Conservation (phyloP, 2,329 filamentous ascomycete genomes). For the Fusarium drepaniforme region DNA sequence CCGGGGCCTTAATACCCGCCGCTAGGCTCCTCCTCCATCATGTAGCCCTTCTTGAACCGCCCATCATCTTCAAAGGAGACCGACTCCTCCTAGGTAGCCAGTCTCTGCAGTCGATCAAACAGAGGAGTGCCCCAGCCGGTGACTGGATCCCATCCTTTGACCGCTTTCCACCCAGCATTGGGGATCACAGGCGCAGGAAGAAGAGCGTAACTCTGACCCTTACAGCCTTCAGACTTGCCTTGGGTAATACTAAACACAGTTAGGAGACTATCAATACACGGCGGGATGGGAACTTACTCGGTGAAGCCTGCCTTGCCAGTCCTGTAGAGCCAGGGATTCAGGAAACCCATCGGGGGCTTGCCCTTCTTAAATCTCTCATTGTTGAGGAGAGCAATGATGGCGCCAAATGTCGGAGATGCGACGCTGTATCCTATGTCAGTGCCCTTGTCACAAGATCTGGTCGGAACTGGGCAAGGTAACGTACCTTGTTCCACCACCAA, state of each 20-base stretch:
- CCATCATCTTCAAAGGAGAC: not conserved
- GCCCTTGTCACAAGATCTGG: not conserved
- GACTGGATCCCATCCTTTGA: conserved; percentile 52
- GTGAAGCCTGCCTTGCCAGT: conserved; percentile 48
- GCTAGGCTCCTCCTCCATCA: not conserved
- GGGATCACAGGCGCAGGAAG: conserved; percentile 43
- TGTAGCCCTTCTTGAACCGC: not conserved
- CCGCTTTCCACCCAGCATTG: conserved; percentile 45
- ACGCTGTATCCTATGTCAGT: conserved; percentile 53
- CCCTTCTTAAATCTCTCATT: conserved; percentile 69
- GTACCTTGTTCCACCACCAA: conserved; percentile 51
- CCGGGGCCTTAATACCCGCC: not conserved
- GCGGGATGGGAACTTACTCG: conserved; percentile 45
- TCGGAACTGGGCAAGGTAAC: too few relatives aligned
- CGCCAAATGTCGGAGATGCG: conserved; percentile 72
- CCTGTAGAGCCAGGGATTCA: conserved; percentile 72
- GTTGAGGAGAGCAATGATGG: conserved; percentile 74
- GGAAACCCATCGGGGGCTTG: conserved; percentile 66
- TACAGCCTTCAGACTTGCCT: conserved; percentile 50
- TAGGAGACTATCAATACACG: not conserved
- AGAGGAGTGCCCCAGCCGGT: conserved; percentile 61
- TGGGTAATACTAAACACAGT: conserved; percentile 48
- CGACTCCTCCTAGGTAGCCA: conserved; percentile 25
- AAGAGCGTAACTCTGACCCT: conserved; percentile 41
- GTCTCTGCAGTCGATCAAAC: conserved; percentile 50